Evolutionary conservation across 305 asterid species (phyloP).

Genomic region (Fraxinus nigra): DNA sequence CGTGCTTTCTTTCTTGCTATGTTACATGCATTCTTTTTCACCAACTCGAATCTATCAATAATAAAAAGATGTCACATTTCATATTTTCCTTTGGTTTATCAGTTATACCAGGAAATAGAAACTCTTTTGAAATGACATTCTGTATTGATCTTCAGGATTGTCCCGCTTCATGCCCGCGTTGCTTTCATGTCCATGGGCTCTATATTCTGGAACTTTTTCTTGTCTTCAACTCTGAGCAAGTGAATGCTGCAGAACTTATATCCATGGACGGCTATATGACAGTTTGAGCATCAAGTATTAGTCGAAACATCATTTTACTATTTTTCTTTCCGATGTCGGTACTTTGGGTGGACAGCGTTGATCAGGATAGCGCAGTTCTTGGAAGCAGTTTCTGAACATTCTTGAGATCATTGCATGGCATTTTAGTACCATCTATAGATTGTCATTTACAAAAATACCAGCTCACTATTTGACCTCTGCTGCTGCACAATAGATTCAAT

Average conservation of each 20-base stretch:
- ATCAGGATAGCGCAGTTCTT: neutral
- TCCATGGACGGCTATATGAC: neutral
- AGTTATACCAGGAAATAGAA: neutral
- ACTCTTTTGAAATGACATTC: neutral
- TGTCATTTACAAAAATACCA: neutral
- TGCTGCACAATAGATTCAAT: neutral
- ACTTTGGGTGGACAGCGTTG: neutral
- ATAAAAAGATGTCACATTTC: neutral
- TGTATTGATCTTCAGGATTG: constrained; percentile 46
- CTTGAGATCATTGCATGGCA: neutral
- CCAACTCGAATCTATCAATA: neutral
- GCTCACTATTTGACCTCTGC: neutral
- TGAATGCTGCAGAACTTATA: constrained; percentile 29
- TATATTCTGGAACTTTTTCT: constrained; percentile 83
- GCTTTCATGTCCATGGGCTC: constrained; percentile 94
- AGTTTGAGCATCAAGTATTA: constrained; percentile 22
- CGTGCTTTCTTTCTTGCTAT: neutral
- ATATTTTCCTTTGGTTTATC: constrained; percentile 2
- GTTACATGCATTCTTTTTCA: neutral
- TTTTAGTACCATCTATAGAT: neutral
- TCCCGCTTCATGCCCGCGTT: constrained; percentile 92
- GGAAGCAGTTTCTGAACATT: neutral
- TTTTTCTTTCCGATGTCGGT: neutral
- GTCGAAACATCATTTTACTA: neutral
- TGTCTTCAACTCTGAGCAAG: constrained; percentile 79